A percentile compares a stretch with the other conserved stretches of the same genome.
These are phyloP conservation scores for Fusarium sp. DNA, from an alignment of 2,329 filamentous ascomycete species.

Conservation along the genomic window DNA sequence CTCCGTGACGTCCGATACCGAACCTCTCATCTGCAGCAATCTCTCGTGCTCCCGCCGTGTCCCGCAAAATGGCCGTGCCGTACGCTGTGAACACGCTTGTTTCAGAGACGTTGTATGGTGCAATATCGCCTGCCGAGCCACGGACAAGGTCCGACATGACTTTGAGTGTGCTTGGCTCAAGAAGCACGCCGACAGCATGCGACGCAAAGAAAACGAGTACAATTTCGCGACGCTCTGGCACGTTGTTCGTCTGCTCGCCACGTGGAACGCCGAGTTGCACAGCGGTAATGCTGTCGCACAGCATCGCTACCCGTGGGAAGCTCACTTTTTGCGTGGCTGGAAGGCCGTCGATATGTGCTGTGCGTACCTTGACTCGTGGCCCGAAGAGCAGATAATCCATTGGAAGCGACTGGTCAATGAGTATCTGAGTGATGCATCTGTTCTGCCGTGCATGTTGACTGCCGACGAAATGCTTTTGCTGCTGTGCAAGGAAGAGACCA, in stretches of 20 bases:
- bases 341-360: slow-evolving; percentile 45
- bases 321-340: slow-evolving; percentile 44
- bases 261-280: slow-evolving; percentile 37
- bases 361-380: slow-evolving; percentile 48
- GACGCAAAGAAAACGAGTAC: slow-evolving; percentile 40
- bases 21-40: slow-evolving; percentile 47
- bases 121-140: slow-evolving; percentile 35
- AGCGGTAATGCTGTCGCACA: not conserved
- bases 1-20: slow-evolving; percentile 30
- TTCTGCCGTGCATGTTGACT: slow-evolving; percentile 27
- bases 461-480: slow-evolving; percentile 40
- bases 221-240: slow-evolving; percentile 48
- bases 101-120: slow-evolving; percentile 47
- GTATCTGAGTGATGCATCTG: slow-evolving; percentile 39
- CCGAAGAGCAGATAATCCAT: slow-evolving; percentile 42
- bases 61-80: slow-evolving; percentile 10
- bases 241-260: slow-evolving; percentile 46
- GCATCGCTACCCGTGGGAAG: slow-evolving; percentile 17
- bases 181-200: slow-evolving; percentile 28
- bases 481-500: slow-evolving; percentile 49
- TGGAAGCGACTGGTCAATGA: slow-evolving; percentile 43
- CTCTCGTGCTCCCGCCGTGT: slow-evolving; percentile 42
- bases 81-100: slow-evolving; percentile 39
- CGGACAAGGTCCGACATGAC: slow-evolving; percentile 41
- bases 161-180: slow-evolving; percentile 47